phyloP scores from a whole-genome alignment of 306 rosid genomes.

The Cotoneaster glaucophyllus region DNA sequence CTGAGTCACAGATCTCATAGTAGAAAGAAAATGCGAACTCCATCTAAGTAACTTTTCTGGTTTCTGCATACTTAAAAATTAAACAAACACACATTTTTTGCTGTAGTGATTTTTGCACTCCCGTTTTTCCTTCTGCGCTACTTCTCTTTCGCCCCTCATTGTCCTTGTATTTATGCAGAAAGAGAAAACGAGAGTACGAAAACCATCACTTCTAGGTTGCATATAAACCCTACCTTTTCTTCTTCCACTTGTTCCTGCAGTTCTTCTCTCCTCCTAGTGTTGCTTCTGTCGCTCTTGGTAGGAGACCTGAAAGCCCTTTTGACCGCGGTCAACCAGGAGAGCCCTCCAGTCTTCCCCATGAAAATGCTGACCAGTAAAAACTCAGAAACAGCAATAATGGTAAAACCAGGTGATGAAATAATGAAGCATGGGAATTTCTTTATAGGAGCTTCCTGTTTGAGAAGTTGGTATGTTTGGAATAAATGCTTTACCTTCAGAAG shows the following conservation, averaged over 20 bases:
- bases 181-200: not conserved
- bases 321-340: slow-evolving; percentile 45
- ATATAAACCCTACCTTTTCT: slow-evolving; percentile 29
- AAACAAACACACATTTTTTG: no score
- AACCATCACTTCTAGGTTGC: not conserved
- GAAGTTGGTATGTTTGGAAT: slow-evolving; percentile 9
- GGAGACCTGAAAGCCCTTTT: slow-evolving; percentile 55
- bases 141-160: not conserved
- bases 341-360: slow-evolving; percentile 44
- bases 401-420: not conserved
- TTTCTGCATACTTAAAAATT: not conserved
- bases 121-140: not conserved
- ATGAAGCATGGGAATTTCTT: not conserved
- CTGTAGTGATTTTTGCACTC: no score
- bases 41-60: not conserved
- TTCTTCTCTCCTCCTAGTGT: slow-evolving; percentile 42
- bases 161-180: not conserved
- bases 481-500: not conserved
- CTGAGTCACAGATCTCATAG: not conserved
- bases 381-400: not conserved
- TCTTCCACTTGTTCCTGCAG: slow-evolving; percentile 39
- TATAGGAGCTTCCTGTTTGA: not conserved
- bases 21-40: not conserved
- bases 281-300: slow-evolving; percentile 22
- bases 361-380: not conserved